Evolutionary conservation across 1,284 basidiomycete species (phyloP).

Genomic region (Cryptococcus wingfieldii): DNA sequence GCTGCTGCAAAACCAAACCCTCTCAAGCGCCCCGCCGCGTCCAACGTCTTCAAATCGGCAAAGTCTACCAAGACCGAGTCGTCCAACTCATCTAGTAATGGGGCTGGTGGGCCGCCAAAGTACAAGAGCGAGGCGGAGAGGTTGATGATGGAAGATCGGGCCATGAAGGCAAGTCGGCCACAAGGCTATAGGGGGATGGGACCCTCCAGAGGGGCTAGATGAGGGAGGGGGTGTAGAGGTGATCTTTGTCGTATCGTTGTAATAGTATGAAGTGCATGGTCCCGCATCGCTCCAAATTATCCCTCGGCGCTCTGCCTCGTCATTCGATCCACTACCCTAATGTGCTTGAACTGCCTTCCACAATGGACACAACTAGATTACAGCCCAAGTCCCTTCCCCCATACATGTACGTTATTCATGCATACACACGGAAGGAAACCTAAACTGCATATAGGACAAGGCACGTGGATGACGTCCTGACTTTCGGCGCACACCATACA

Average conservation of each 20-base stretch:
- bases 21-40: conserved; percentile 50
- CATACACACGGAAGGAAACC: no score
- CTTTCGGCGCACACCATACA: no score
- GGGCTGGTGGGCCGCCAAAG: conserved; percentile 50
- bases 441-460: no score
- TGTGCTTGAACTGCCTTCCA: no score
- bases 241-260: neutral
- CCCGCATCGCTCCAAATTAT: neutral
- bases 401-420: no score
- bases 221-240: neutral
- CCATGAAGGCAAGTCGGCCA: conserved; percentile 56
- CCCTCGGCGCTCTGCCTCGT: neutral
- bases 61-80: conserved; percentile 50
- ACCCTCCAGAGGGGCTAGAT: conserved; percentile 5
- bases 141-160: conserved; percentile 79
- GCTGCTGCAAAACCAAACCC: conserved; percentile 30
- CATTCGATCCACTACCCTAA: no score
- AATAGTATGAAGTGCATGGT: neutral
- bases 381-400: no score
- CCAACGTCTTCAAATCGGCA: conserved; percentile 63
- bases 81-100: conserved; percentile 46
- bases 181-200: conserved; percentile 15
- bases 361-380: no score
- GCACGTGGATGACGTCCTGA: no score
- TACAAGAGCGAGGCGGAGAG: conserved; percentile 74